phyloP scores from a whole-genome alignment of 768 basidiomycete species.

The Agrocybe pediades region DNA sequence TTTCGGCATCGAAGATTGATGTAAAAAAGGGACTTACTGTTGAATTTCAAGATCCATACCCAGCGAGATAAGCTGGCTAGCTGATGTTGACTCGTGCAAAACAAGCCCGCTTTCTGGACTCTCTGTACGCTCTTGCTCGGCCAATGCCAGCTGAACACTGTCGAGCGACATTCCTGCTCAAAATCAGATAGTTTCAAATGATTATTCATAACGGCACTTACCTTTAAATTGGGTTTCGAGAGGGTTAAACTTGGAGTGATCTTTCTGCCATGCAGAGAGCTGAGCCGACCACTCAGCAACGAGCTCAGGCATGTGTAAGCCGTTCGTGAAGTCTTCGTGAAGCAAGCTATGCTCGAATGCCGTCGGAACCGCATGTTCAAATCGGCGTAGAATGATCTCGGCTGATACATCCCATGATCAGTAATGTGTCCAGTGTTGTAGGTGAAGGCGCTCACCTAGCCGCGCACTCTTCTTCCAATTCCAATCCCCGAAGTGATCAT shows the following conservation, averaged over 20 bases:
- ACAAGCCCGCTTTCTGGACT: not conserved
- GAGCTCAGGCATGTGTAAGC: not conserved
- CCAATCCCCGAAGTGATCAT: not conserved
- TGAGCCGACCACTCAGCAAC: not conserved
- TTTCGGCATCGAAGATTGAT: not conserved
- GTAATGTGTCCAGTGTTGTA: not conserved
- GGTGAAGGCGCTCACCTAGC: not conserved
- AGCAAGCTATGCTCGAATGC: not conserved
- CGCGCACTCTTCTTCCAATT: not conserved
- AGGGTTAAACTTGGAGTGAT: not conserved
- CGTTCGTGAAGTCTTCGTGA: not conserved
- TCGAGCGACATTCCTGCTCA: not conserved
- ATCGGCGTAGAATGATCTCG: not conserved
- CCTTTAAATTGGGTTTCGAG: not conserved
- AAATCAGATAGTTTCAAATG: not conserved
- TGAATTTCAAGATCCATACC: not conserved
- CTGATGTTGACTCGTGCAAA: not conserved
- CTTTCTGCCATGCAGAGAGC: not conserved
- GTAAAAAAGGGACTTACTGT: not conserved
- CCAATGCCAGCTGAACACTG: not conserved
- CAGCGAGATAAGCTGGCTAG: not conserved
- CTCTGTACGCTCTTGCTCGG: not conserved
- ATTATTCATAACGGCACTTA: not conserved
- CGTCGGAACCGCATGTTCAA: not conserved
- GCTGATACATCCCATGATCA: not conserved